Evolutionary conservation across 177 flowering plant species (phyloP).

Genomic region (Vitis hybrid): DNA sequence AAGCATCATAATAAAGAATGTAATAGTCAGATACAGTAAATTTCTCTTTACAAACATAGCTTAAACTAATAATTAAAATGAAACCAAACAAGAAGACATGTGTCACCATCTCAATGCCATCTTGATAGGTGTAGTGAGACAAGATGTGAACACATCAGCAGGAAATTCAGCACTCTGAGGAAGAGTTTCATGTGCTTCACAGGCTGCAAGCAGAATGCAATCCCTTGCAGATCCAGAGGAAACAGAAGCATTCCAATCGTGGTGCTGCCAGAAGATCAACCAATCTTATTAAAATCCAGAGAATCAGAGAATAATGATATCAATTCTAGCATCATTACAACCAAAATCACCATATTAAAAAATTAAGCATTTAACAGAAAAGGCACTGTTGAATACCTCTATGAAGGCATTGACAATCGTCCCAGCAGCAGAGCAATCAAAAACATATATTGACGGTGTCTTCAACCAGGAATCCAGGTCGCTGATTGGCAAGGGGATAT

Average conservation of each 20-base stretch:
- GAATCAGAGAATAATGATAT: neutral
- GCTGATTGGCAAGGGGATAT: conserved; percentile 86
- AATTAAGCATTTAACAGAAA: neutral
- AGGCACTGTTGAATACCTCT: conserved; percentile 47
- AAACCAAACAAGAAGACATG: conserved; percentile 3
- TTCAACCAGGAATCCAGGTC: conserved; percentile 96
- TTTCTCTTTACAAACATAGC: neutral
- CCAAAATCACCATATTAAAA: neutral
- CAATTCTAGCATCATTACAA: conserved; percentile 6
- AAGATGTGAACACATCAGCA: conserved; percentile 96
- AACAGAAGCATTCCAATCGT: conserved; percentile 52
- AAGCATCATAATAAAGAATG: neutral
- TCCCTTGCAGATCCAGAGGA: conserved; percentile 60
- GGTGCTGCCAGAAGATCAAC: conserved; percentile 44
- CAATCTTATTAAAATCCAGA: conserved; percentile 2
- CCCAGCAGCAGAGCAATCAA: conserved; percentile 99
- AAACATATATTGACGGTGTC: conserved; percentile 96
- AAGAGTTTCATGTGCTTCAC: conserved; percentile 97
- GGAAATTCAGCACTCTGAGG: conserved; percentile 98
- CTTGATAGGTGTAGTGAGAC: conserved; percentile 96
- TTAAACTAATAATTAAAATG: neutral
- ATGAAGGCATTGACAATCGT: conserved; percentile 85
- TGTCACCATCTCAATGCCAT: conserved; percentile 93
- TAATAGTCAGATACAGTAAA: neutral
- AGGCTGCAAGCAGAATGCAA: conserved; percentile 93